Conservation (phyloP, 495 filamentous ascomycete species). For the Pyronema domesticum region DNA sequence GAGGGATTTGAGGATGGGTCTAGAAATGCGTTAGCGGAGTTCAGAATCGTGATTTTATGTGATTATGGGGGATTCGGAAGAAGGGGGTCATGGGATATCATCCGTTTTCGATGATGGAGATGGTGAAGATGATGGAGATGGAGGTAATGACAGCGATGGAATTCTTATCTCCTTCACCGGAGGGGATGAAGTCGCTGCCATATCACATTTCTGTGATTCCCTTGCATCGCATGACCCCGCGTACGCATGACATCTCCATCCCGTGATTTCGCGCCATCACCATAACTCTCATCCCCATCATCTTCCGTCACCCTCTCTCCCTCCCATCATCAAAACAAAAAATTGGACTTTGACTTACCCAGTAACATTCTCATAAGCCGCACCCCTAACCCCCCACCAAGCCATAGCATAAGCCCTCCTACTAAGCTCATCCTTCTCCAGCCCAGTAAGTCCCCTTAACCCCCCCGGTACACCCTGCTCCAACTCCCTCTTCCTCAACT, state of each 20-base stretch:
- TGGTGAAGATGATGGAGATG: neutral
- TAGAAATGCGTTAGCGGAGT: neutral
- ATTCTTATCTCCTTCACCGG: too few species aligned
- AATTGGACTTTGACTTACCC: slow-evolving; percentile 34
- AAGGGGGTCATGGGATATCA: neutral
- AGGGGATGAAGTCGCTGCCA: too few species aligned
- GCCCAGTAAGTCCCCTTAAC: slow-evolving; percentile 50
- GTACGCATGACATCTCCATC: too few species aligned
- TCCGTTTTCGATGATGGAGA: neutral
- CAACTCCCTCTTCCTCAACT: slow-evolving; percentile 58
- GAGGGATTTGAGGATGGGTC: slow-evolving; percentile 31
- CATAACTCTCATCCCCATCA: neutral
- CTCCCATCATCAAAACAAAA: neutral
- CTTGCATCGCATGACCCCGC: too few species aligned
- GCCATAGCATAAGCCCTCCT: slow-evolving; percentile 74
- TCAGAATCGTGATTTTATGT: neutral
- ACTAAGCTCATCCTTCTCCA: slow-evolving; percentile 75
- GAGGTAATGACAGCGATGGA: too few species aligned
- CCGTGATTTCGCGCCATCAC: too few species aligned
- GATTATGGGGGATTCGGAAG: neutral
- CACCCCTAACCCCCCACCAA: slow-evolving; percentile 91
- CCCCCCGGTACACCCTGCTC: slow-evolving; percentile 48
- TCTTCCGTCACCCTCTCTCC: neutral
- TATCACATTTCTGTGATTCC: too few species aligned
- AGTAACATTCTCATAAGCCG: slow-evolving; percentile 87